Conservation (phyloP, 2,329 filamentous ascomycete genomes). For the Trichothecium sympodiale region DNA sequence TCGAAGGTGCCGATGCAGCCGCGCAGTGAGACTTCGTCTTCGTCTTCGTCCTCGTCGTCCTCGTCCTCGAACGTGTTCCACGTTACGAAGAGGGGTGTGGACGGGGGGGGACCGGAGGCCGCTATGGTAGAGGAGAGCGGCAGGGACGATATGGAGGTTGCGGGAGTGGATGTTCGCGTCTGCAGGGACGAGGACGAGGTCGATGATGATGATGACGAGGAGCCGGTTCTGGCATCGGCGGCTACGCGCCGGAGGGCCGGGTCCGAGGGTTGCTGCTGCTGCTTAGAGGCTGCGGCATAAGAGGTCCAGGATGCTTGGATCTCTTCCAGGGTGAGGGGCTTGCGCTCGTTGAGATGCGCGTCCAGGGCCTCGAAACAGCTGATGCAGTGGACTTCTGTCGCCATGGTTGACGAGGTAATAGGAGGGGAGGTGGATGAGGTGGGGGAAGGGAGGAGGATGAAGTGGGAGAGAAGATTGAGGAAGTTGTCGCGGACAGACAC, state of each 20-base stretch:
- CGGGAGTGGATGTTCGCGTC: conserved; percentile 32
- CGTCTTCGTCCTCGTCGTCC: conserved; percentile 13
- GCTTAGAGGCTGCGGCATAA: conserved; percentile 16
- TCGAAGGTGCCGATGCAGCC: conserved; percentile 97
- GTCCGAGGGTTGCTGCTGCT: conserved; percentile 17
- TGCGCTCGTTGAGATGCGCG: conserved; percentile 60
- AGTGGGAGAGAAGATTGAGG: not conserved
- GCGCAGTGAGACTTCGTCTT: conserved; percentile 57
- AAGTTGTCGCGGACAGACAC: not conserved
- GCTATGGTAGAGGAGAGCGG: conserved; percentile 13
- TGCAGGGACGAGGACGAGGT: conserved; percentile 20
- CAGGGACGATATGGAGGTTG: conserved; percentile 31
- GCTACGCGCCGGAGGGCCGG: conserved; percentile 32
- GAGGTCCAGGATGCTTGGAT: conserved; percentile 55
- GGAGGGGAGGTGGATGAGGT: not conserved
- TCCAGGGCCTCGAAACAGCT: conserved; percentile 85
- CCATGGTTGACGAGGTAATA: conserved; percentile 48
- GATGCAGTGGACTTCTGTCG: conserved; percentile 73
- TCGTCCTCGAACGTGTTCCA: conserved; percentile 62
- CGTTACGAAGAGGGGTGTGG: conserved; percentile 80
- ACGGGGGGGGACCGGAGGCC: conserved; percentile 21
- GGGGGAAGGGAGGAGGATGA: not conserved
- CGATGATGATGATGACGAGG: conserved; percentile 25
- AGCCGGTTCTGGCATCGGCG: conserved; percentile 12
- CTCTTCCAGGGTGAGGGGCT: conserved; percentile 54